Base-by-base conservation (phyloP, 2,329 filamentous ascomycete species). In the Alternaria triticina region DNA sequence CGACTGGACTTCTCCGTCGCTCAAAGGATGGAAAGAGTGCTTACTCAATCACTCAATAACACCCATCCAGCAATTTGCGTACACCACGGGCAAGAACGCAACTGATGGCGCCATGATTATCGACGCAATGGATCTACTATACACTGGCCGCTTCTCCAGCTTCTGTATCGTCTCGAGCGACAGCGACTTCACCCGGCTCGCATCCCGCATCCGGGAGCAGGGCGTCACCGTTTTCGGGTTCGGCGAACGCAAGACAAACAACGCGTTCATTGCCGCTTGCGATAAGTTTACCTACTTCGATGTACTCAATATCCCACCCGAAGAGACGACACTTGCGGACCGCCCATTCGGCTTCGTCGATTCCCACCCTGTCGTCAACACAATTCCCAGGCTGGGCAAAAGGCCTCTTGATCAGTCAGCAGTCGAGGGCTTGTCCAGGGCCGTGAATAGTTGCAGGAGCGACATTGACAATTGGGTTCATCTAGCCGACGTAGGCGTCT, bases 101-200 rank as follows among this genome's bases (percentile, higher is more conserved):
- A 78, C 74, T 2, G 71, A 77, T 28, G 72, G 72, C 20, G 73
- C 73, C 2, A 79, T 79, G 77, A 79, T 79, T 46, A 78, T 77
- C 25, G 72, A 79, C 44, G 75, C 76, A 15, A 80, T 79, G 76
- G 75, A 79, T 54, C 62, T 79, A 13, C 62, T 79, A 7, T 77
- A 78, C 61, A 77, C 74, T 8, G 70, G 67, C 15, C 70, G 74
- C n/a, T 77, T 77, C 58, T 70, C 73, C 25, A 71, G 70, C 15
- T 79, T 79, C 61, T 79, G 75, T 54, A 60, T 78, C 23, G 75
- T 77, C 15, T 77, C 75, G 5, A 79, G 77, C 60, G 77, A 80
- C 59, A 77, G 75, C 67, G 77, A 79, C 66, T 80, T 79, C 56
- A 78, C 77, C 4, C 72, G 74, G 6, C 67, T 80, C 10, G 76